These are phyloP conservation scores for Sclerotinia subarctica DNA, from an alignment of 2,329 filamentous ascomycete species.

Conservation along the genomic window DNA sequence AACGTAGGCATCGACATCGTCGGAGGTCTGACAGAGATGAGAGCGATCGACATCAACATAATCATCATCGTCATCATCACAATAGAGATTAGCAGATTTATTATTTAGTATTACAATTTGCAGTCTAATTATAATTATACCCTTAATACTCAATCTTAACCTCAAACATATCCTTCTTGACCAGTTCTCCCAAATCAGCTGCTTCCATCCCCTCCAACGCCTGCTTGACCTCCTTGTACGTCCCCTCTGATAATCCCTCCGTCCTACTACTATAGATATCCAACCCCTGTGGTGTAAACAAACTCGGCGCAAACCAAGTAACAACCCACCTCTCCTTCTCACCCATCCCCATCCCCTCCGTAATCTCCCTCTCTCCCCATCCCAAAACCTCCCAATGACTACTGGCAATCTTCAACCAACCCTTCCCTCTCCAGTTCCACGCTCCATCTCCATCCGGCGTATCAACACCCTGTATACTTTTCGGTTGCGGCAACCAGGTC, in stretches of 20 bases:
- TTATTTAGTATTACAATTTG: conserved; percentile 10
- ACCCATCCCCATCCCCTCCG: conserved; percentile 37
- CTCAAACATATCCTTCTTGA: conserved; percentile 48
- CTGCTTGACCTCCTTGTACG: conserved; percentile 54
- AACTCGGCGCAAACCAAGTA: conserved; percentile 78
- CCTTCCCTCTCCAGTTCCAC: conserved; percentile 78
- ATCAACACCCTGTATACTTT: conserved; percentile 65
- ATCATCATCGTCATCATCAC: conserved; percentile 25
- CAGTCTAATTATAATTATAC: not conserved
- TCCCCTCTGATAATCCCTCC: conserved; percentile 57
- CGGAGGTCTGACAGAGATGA: conserved; percentile 30
- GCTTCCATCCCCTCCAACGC: conserved; percentile 52
- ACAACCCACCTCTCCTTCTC: conserved; percentile 64
- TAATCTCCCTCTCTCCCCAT: conserved; percentile 55
- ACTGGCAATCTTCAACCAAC: conserved; percentile 67
- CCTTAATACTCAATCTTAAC: conserved; percentile 38
- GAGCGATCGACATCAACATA: conserved; percentile 28
- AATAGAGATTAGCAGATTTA: conserved; percentile 25
- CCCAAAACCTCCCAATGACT: conserved; percentile 81
- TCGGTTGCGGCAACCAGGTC: conserved; percentile 47
- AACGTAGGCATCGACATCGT: conserved; percentile 30
- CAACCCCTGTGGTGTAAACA: conserved; percentile 79
- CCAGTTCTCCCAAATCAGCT: conserved; percentile 52
- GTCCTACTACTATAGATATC: conserved; percentile 70
- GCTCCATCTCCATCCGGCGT: conserved; percentile 44